Evolutionary conservation across 257 asterid species (phyloP).

Genomic region (Nicotiana noctiflora): DNA sequence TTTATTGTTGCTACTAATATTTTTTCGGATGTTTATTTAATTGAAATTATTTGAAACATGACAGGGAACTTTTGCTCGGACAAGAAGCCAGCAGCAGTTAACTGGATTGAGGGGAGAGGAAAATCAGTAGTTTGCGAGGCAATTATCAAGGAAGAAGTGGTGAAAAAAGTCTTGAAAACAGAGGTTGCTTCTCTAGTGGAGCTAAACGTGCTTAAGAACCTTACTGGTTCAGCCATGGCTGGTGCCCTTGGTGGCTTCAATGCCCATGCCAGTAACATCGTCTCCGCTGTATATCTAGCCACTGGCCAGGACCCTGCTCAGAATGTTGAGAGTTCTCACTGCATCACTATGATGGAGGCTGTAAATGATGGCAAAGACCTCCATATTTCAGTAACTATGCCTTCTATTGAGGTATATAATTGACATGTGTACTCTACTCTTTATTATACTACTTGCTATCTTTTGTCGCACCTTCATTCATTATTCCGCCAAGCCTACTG

Average conservation of each 20-base stretch:
- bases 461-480: not conserved
- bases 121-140: constrained; percentile 54
- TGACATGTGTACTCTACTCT: not conserved
- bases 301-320: constrained; percentile 59
- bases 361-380: constrained; percentile 47
- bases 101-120: constrained; percentile 56
- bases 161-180: constrained; percentile 44
- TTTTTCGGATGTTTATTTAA: not conserved
- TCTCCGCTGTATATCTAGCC: constrained; percentile 43
- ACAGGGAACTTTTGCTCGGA: constrained; percentile 46
- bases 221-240: constrained; percentile 48
- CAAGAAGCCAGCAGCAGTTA: constrained; percentile 52
- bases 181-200: constrained; percentile 43
- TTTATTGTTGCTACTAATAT: not conserved
- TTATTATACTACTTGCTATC: too few species aligned
- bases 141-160: constrained; percentile 38
- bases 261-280: constrained; percentile 50
- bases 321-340: constrained; percentile 49
- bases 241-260: constrained; percentile 57
- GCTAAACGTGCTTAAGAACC: constrained; percentile 47
- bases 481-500: not conserved
- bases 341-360: constrained; percentile 54
- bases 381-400: constrained; percentile 50
- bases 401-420: constrained; percentile 43
- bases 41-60: not conserved